A percentile compares a stretch with the other conserved stretches of the same genome.
Conservation (phyloP, 2,329 filamentous ascomycete species). For the Paracamarosporium sp. region DNA sequence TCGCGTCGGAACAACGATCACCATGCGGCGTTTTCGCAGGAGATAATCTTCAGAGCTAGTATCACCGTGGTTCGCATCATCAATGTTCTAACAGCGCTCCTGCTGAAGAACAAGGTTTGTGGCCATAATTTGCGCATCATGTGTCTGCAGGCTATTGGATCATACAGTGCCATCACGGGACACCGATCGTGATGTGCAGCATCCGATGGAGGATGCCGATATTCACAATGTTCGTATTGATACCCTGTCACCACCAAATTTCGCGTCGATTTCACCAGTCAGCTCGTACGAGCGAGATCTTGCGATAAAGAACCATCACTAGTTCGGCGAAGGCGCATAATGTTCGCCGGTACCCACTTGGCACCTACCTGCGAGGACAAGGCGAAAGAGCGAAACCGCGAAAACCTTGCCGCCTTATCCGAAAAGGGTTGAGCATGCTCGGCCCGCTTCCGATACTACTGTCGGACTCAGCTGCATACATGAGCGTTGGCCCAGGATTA, state of each 20-base stretch:
- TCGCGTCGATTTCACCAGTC: not conserved
- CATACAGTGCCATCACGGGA: not conserved
- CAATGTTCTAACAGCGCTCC: not conserved
- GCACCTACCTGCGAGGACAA: not conserved
- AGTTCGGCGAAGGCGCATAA: not conserved
- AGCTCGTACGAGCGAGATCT: conserved; percentile 2
- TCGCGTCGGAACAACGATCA: not conserved
- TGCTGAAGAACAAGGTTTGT: not conserved
- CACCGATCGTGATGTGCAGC: not conserved
- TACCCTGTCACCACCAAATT: not conserved
- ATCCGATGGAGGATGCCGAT: not conserved
- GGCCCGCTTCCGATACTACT: conserved; percentile 3
- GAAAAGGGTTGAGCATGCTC: not conserved
- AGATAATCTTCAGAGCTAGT: not conserved
- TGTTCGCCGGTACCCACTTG: not conserved
- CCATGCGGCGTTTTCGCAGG: not conserved
- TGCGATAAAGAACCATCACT: not conserved
- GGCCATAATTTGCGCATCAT: not conserved
- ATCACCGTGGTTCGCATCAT: not conserved
- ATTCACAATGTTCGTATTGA: no score
- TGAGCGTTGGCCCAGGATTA: not conserved
- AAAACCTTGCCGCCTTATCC: not conserved
- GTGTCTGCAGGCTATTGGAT: not conserved
- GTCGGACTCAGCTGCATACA: not conserved
- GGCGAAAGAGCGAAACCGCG: no score